Base-by-base conservation (phyloP, 768 basidiomycete species). In the Lentinus brumalis region DNA sequence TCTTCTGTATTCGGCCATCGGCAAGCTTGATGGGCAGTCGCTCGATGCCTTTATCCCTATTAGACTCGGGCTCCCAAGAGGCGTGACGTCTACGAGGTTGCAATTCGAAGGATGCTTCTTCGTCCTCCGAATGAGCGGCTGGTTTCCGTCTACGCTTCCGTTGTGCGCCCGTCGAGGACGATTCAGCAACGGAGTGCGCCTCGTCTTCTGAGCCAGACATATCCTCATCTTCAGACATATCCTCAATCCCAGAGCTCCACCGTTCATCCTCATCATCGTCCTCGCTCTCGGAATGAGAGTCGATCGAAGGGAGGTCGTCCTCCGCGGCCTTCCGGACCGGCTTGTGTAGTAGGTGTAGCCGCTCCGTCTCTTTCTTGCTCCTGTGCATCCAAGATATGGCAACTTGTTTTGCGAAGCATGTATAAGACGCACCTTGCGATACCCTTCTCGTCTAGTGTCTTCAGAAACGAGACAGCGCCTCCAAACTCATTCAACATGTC, bases 11-110 rank as follows among this genome's bases (percentile, higher is more conserved):
- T 61, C 83, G 84, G 0, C 96, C 96, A 63, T 91, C 82, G 3
- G 87, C 80, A 2, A 96, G 80, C 74, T 97, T 98, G 69, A 96
- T 95, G 10, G 96, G 93, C 32, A 96, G 78, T 15, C 88, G 79
- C 52, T 82, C 78, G 50, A 89, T 79, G 49, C 79, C 80, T 56
- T 80, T 77, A 31, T 77, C 79, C 59, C 79, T 78, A 40, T 78
- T 79, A 61, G 82, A 75, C 50, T 82, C 76, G 26, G 75, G 66
- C 52, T 83, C 78, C 76, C 80, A 79, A 11, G 78, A 76, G n/a
- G 70, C 67, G 18, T 73, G 78, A 51, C 75, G 78, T 69, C 78
- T 82, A 49, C 90, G 83, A 14, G 88, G 85, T 32, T 74, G 74
- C 26, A 74, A 77, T 73, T 94, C 92, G 68, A 93, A 92, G 18